Base-by-base conservation (phyloP, 345 rosid genomes). In the Kernera saxatilis region DNA sequence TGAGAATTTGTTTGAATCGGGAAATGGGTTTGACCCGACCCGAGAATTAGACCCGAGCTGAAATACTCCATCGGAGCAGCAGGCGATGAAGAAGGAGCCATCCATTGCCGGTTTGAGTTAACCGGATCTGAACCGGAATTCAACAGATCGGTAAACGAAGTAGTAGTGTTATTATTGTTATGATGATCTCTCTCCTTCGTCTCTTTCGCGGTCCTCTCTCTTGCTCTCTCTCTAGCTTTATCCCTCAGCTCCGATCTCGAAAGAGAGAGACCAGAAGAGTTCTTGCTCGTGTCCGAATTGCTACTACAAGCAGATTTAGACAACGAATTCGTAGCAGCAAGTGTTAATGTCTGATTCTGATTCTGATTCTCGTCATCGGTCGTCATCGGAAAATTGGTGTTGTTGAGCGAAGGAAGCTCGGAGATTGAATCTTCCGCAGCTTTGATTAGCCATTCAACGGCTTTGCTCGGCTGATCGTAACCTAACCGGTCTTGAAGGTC, bases 271-370 rank as follows among this genome's bases (percentile, higher is more conserved):
- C 94, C 86, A 1, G 79, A 91, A 22, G 96, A 88, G 41, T 93
- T 92, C 75, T 89, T 94, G 71, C 99, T 91, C 6, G 96, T 94
- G 80, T 94, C 99, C 0, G 99, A 94, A 51, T 83, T 91, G 71
- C 99, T 89, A 52, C 99, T 94, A 59, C 94, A 91, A 73, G 91
- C 98, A 27, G 99, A 88, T 83, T 89, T 93, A 39, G 93, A 88
- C 75, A 90, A 17, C 0, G 91, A 86, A 10, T 56, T 71, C 5
- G 60, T 44, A 11, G 10, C 26, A 32, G 8, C 41, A 4, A 26
- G 3, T 4, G 54, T 6, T 7, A 76, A 68, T 59, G 85, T 85
- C 79, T 81, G 97, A 29, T 76, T 82, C 74, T 81, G 97, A 29
- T 76, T 82, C 74, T 81, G 93, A 43, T 79, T 79, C 66, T 84